These are phyloP conservation scores for Oxyria digyna DNA, from an alignment of 148 eudicot genomes.

Conservation along the genomic window DNA sequence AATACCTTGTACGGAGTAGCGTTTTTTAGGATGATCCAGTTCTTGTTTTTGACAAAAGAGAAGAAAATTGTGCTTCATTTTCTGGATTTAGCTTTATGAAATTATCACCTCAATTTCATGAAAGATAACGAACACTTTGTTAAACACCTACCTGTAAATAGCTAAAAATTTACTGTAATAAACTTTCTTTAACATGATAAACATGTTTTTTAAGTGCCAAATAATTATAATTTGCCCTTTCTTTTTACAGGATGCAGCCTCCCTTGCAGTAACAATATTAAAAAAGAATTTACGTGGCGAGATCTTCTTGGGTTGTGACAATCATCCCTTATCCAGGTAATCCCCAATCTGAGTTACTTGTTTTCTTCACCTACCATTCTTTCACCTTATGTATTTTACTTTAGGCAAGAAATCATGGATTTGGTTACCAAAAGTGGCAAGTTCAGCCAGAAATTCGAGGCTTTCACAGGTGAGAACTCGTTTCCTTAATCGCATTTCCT, in stretches of 20 bases:
- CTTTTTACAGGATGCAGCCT: constrained; percentile 65
- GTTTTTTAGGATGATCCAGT: too few species aligned
- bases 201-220: not conserved
- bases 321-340: constrained; percentile 84
- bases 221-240: not conserved
- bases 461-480: constrained; percentile 50
- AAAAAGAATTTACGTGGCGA: constrained; percentile 48
- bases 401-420: constrained; percentile 86
- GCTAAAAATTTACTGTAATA: not conserved
- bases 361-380: not conserved
- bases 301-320: constrained; percentile 77
- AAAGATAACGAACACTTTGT: not conserved
- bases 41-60: not conserved
- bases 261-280: constrained; percentile 55
- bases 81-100: not conserved
- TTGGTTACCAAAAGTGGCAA: constrained; percentile 67
- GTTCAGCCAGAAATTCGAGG: constrained; percentile 48
- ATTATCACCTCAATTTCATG: not conserved
- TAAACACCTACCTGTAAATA: not conserved
- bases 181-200: not conserved
- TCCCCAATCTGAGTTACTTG: not conserved
- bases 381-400: not conserved
- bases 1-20: too few species aligned
- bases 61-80: not conserved
- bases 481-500: not conserved